Evolutionary conservation across 169 alveolate genomes (phyloP), one percentile per base, ranked within the genome.

Genomic region (Plasmodium berghei): DNA sequence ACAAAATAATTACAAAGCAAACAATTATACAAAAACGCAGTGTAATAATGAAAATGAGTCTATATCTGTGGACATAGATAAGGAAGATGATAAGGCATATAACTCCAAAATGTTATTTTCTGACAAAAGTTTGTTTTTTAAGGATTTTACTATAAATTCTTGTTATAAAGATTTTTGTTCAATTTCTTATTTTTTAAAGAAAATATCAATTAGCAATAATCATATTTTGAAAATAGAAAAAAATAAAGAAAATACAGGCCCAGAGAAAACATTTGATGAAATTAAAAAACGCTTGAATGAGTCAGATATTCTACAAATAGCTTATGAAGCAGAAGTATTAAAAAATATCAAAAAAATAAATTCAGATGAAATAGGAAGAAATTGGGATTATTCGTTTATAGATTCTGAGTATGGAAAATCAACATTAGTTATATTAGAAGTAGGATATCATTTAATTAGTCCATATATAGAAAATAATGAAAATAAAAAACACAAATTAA

Each of bases 361-460:
- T 62, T 80, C 85, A 34, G 90, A 80, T 48, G 90, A 80, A 80
- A 80, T 80, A 66, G 90, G 90, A 40, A 80, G 62, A 80, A 80
- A 80, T 71, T 80, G 90, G 90, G 83, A 80, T 66, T 80, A 80
- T 80, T 80, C 90, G 10, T 80, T 80, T 67, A 80, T 80, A 10
- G 90, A 80, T 80, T 80, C 90, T 5, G 90, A 80, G 24, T 71
- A 80, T 67, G 90, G 77, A 14, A 80, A 80, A 80, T 80, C 90
- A 5, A 80, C 90, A 1, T 62, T 80, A 55, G 90, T 80, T 26
- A 72, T 87, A 20, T 67, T 87, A 58, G 74, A 87, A 66, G 92
- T 87, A 5, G 90, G 93, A 1, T 49, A 61, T 42, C 87, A 88
- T 83, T 72, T 70, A 26, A 72, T 88, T 42, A 63, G 59, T 59